Evolutionary conservation across 305 asterid genomes (phyloP).

Genomic region (Fraxinus paxiana): DNA sequence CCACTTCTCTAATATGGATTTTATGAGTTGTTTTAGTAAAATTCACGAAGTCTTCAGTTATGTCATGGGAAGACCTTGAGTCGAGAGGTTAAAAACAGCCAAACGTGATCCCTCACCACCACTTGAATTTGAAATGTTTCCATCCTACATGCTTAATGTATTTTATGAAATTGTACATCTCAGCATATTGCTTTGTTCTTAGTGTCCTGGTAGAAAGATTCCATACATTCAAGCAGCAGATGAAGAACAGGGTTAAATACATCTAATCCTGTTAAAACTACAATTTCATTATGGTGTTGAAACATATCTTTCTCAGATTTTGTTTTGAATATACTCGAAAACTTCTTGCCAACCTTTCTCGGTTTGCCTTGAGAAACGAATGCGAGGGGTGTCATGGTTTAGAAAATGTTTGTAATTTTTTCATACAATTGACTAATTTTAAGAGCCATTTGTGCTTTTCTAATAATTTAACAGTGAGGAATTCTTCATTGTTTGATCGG

Average conservation of each 20-base stretch:
- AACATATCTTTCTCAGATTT: background rate
- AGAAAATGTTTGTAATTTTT: background rate
- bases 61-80: background rate
- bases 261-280: background rate
- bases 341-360: background rate
- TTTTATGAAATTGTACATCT: background rate
- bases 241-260: background rate
- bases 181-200: background rate
- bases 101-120: background rate
- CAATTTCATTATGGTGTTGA: background rate
- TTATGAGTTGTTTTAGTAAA: background rate
- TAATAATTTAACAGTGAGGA: background rate
- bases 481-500: slow-evolving; percentile 19
- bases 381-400: background rate
- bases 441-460: background rate
- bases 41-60: background rate
- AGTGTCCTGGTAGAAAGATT: background rate
- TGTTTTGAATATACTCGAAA: background rate
- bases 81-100: background rate
- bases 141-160: background rate
- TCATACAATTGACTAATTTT: background rate
- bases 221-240: background rate
- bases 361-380: background rate
- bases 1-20: background rate
- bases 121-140: background rate